Conservation (phyloP, 192 early-diverging fungal genomes). For the Backusella liffmaniae region DNA sequence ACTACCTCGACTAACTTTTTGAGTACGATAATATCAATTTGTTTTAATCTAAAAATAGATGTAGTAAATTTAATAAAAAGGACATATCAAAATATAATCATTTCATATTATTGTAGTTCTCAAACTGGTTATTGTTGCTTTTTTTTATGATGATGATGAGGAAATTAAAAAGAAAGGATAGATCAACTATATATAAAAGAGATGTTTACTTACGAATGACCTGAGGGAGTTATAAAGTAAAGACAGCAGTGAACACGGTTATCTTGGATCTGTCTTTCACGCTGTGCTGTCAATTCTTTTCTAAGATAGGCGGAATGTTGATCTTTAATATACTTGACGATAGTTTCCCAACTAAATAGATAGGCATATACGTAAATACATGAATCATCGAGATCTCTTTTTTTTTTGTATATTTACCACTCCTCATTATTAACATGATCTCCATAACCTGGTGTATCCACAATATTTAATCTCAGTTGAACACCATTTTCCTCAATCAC, state of each 20-base stretch:
- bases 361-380: neutral
- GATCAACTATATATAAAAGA: neutral
- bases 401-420: conserved; percentile 57
- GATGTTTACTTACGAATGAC: conserved; percentile 74
- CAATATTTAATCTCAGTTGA: conserved; percentile 89
- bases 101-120: neutral
- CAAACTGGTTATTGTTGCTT: neutral
- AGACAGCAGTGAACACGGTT: conserved; percentile 94
- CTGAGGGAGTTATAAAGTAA: conserved; percentile 96
- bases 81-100: too few relatives aligned
- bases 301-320: conserved; percentile 95
- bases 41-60: conserved; percentile 63
- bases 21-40: conserved; percentile 84
- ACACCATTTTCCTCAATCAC: conserved; percentile 97
- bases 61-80: neutral
- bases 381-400: neutral
- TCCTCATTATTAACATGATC: conserved; percentile 99
- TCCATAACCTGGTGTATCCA: conserved; percentile 97
- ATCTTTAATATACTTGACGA: conserved; percentile 98
- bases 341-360: conserved; percentile 82
- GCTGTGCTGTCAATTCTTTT: conserved; percentile 85
- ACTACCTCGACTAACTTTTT: conserved; percentile 80
- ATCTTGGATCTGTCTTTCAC: conserved; percentile 91
- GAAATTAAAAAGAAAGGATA: neutral
- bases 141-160: neutral